A percentile compares a stretch with the other conserved stretches of the same genome.
phyloP scores from a whole-genome alignment of 2,329 filamentous ascomycete genomes.

The Pseudocercospora fijiensis region DNA sequence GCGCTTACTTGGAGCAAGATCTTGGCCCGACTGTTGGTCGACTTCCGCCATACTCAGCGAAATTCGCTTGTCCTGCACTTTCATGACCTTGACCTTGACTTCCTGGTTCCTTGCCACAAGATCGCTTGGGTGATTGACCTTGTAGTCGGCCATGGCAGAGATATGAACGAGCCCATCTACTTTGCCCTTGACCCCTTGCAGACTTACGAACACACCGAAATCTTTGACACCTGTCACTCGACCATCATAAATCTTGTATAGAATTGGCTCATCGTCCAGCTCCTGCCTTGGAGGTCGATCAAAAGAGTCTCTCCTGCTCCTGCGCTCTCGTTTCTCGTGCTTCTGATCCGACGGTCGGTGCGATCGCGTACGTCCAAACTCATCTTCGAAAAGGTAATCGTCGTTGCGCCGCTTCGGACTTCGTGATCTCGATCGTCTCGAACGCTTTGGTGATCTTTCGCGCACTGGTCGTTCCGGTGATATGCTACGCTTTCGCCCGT shows the following conservation, averaged over 20 bases:
- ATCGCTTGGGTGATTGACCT: slow-evolving; percentile 90
- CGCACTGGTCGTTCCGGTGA: slow-evolving; percentile 55
- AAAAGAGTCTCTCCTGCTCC: slow-evolving; percentile 58
- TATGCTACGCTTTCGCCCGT: slow-evolving; percentile 59
- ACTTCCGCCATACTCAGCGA: slow-evolving; percentile 97
- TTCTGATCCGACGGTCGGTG: slow-evolving; percentile 45
- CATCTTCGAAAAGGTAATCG: slow-evolving; percentile 58
- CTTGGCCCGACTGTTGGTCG: slow-evolving; percentile 82
- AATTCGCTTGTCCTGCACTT: slow-evolving; percentile 76
- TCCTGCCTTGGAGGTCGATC: slow-evolving; percentile 58
- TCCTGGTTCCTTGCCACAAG: slow-evolving; percentile 75
- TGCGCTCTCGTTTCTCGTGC: slow-evolving; percentile 45
- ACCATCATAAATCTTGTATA: slow-evolving; percentile 87
- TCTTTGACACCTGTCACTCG: slow-evolving; percentile 90
- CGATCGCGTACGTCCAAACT: slow-evolving; percentile 54
- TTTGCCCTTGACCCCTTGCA: slow-evolving; percentile 82
- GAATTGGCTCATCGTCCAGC: slow-evolving; percentile 74
- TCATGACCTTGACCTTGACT: slow-evolving; percentile 90
- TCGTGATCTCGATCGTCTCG: slow-evolving; percentile 50
- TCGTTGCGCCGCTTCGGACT: slow-evolving; percentile 49
- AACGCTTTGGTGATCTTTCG: slow-evolving; percentile 38
- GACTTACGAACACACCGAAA: slow-evolving; percentile 91
- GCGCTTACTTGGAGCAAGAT: slow-evolving; percentile 73
- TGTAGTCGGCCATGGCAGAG: slow-evolving; percentile 79
- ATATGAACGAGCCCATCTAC: slow-evolving; percentile 93